Evolutionary conservation across 2,329 filamentous ascomycete species (phyloP).

Genomic region (Harringtonia lauricola): DNA sequence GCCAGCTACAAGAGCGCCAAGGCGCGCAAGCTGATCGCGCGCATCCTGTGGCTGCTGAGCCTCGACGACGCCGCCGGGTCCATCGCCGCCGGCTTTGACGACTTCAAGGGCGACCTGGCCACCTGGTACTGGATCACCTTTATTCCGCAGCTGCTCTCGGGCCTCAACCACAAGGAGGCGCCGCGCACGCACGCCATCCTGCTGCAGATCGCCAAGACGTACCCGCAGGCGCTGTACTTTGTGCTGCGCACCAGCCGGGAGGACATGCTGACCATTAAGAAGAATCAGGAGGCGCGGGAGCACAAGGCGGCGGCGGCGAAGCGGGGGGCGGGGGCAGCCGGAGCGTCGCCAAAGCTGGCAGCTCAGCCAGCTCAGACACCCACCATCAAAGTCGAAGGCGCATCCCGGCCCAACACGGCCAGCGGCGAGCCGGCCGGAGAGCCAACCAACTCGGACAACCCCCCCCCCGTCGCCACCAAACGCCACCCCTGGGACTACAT

Average conservation of each 20-base stretch:
- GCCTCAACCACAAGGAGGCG: constrained; percentile 84
- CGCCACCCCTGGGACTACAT: constrained; percentile 85
- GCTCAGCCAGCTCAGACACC: neutral
- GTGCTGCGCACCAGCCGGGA: constrained; percentile 86
- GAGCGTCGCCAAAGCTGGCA: neutral
- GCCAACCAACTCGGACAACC: constrained; percentile 27
- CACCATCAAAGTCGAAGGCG: neutral
- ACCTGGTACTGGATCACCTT: constrained; percentile 99
- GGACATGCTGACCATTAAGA: constrained; percentile 88
- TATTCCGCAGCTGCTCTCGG: constrained; percentile 90
- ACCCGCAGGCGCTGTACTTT: constrained; percentile 94
- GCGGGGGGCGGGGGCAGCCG: neutral
- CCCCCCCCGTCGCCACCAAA: constrained; percentile 7
- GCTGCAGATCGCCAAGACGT: constrained; percentile 87
- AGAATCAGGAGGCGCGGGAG: constrained; percentile 69
- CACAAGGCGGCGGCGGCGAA: constrained; percentile 28
- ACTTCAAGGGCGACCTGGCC: constrained; percentile 93
- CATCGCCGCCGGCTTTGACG: constrained; percentile 78
- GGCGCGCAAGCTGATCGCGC: constrained; percentile 82
- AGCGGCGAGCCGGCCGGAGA: constrained; percentile 11
- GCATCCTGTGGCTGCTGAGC: constrained; percentile 91
- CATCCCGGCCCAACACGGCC: constrained; percentile 38
- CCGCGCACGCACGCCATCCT: constrained; percentile 77
- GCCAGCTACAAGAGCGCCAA: constrained; percentile 97
- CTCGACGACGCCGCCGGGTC: constrained; percentile 79